Evolutionary conservation across 306 rosid genomes (phyloP), one percentile per base, ranked within the genome.

Genomic region (Quercus ilex): DNA sequence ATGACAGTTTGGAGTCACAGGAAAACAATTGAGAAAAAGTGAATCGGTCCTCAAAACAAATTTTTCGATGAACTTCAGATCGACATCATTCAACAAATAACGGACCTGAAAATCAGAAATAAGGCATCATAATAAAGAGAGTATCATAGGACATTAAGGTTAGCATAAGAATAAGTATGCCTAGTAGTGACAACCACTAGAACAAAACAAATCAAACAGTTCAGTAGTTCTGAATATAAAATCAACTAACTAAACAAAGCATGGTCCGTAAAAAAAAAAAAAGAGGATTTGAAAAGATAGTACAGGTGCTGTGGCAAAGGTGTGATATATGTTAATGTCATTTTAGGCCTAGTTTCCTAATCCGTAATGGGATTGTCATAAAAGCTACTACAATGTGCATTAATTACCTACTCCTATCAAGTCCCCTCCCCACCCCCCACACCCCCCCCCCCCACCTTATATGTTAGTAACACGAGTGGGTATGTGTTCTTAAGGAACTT

Each of bases 1-100:
- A 80, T 91, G 98, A 81, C 85, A 75, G 85, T 96, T 96, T 17
- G 99, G 97, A 18, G 98, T 90, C 77, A 96, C 97, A 5, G 86
- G 92, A 82, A 96, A 93, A 82, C 86, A 75, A 78, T 69, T 83
- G 59, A 96, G 77, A 72, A 65, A 55, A 74, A 90, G 84, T 77
- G 92, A 87, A 75, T 85, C 87, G 69, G 35, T 76, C 75, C 86
- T 81, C 18, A 91, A 78, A 74, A 96, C 87, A 85, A 80, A 89
- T 76, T 87, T 90, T 71, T 80, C 69, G 13, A 93, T 85, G 60
- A 96, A 83, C 31, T 83, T 76, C 7, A 87, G 82, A 85, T 93
- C 97, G 25, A 96, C 84, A 85, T 65, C 94, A 53, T 77, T 79
- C 89, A 96, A 80, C 86, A 96, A 83, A 82, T 60, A 68, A 70